Conservation (phyloP, 2,329 filamentous ascomycete genomes). For the Apiospora pterosperma region DNA sequence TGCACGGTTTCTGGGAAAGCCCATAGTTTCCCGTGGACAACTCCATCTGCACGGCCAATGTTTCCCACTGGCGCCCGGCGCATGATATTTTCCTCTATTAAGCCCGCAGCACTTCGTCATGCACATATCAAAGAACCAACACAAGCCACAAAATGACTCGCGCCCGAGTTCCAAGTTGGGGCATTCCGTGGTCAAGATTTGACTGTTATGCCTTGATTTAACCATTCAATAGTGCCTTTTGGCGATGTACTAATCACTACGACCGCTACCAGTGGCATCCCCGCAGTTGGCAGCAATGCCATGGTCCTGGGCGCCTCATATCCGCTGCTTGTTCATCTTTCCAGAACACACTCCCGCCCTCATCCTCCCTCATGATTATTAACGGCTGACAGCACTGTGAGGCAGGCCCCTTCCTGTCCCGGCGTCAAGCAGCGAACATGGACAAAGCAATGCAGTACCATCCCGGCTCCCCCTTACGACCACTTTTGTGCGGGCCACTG, state of each 20-base stretch:
- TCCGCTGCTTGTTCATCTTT: not conserved
- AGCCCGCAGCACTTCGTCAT: not conserved
- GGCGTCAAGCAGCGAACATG: not conserved
- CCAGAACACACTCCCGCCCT: not conserved
- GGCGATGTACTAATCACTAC: not conserved
- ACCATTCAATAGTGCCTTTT: not conserved
- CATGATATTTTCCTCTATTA: not conserved
- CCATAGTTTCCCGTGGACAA: not conserved
- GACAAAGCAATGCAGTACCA: not conserved
- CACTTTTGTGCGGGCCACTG: not conserved
- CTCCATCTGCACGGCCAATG: not conserved
- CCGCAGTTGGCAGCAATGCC: slow-evolving; percentile 1
- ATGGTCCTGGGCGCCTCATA: not conserved
- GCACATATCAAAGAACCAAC: not conserved
- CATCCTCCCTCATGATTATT: not conserved
- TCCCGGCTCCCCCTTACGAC: not conserved
- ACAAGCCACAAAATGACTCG: slow-evolving; percentile 2
- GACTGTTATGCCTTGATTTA: not conserved
- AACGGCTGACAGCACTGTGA: not conserved
- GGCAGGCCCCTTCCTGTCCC: not conserved
- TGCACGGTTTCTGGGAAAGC: not conserved
- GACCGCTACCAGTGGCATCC: not conserved
- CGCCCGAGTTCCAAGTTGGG: not conserved
- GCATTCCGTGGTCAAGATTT: not conserved
- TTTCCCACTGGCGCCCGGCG: not conserved